Evolutionary conservation across 495 filamentous ascomycete genomes (phyloP), one percentile per base, ranked within the genome.

Genomic region (Hypoxylon rickii): DNA sequence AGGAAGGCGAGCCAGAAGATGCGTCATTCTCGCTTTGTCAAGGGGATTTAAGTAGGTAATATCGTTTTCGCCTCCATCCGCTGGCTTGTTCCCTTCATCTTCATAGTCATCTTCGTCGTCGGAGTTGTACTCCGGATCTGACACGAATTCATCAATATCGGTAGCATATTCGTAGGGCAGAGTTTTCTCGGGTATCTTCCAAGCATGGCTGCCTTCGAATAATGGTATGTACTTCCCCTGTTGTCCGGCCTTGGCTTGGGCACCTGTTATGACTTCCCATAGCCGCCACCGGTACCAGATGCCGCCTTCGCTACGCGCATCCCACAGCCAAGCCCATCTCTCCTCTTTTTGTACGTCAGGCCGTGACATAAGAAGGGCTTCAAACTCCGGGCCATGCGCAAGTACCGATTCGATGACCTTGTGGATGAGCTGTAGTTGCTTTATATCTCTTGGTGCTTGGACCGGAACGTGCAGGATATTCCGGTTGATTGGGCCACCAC

Each of bases 271-370:
- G 20, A 91, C 78, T 57, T 91, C 83, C 91, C 90, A 97, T 45
- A 97, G 63, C 42, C 89, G 87, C 89, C 90, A 97, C 12, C 92
- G 84, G 70, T 96, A 97, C 75, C 89, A 97, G 3, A 92, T 81
- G 5, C 88, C 89, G 5, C 85, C 87, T 43, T 84, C 71, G 60
- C 89, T 90, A 41, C 90, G 79, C 20, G 93, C 78, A 70, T 99
- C 89, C 87, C 88, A 99, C 2, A 99, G 70, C 89, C 90, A 99
- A 0, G 90, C 88, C 86, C 92, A 99, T 65, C 86, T 92, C 60
- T 93, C 88, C 31, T 96, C 88, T 18, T 72, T 77, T 57, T 93
- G 89, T 1, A 97, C 88, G 31, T 88, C 83, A 0, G 84, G 85
- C 13, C 86, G 78, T 29, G 82, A 87, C 94, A 97, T 97, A 2